Conservation (phyloP, 2,329 filamentous ascomycete genomes). For the Waltergamsia citrina region DNA sequence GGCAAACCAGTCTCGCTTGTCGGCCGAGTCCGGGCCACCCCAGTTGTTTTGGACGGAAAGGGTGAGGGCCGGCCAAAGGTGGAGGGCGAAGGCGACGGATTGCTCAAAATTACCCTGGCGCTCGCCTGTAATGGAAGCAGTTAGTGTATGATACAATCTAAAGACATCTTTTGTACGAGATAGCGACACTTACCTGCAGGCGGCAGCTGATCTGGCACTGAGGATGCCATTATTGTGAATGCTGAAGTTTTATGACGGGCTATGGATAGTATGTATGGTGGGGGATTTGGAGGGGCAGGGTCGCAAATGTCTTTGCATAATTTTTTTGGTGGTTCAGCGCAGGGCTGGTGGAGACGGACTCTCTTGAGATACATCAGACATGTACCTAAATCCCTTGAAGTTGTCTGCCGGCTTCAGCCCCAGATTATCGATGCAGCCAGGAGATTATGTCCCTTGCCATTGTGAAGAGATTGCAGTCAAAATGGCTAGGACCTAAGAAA, state of each 20-base stretch:
- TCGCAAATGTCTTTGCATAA: background rate
- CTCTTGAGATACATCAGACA: no score
- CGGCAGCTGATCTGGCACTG: conserved; percentile 7
- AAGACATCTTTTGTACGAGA: background rate
- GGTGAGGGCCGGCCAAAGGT: conserved; percentile 81
- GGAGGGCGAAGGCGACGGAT: conserved; percentile 73
- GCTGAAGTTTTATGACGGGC: no score
- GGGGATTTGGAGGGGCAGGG: conserved; percentile 8
- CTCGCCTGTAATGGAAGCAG: background rate
- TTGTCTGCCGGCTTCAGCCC: no score
- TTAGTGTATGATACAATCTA: background rate
- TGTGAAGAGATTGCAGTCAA: no score
- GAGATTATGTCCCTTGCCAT: no score
- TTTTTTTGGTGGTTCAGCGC: conserved; percentile 1
- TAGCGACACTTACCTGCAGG: conserved; percentile 7
- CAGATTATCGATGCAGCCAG: no score
- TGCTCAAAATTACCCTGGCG: conserved; percentile 69
- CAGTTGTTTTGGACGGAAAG: conserved; percentile 81
- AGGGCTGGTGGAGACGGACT: no score
- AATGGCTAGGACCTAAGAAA: no score
- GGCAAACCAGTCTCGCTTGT: conserved; percentile 96
- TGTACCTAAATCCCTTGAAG: no score
- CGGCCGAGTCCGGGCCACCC: conserved; percentile 72
- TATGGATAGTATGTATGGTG: conserved; percentile 6
- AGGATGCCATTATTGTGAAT: conserved; percentile 6